Conservation (phyloP, 257 asterid genomes). For the Przewalskia tangutica region DNA sequence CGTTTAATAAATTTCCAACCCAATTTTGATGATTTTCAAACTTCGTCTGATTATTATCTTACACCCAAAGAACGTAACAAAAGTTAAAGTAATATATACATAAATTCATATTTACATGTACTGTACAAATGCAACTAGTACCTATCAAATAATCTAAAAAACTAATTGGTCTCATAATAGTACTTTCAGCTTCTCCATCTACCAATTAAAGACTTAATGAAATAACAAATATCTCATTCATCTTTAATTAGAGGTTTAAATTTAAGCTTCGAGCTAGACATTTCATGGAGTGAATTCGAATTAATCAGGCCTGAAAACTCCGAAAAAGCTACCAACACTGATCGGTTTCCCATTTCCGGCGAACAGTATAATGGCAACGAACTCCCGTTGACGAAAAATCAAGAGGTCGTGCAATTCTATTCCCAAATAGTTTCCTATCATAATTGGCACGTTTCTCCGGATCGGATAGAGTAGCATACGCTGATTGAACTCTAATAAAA, state of each 20-base stretch:
- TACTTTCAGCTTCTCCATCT: not conserved
- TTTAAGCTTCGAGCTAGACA: no score
- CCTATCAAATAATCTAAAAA: not conserved
- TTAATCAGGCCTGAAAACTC: not conserved
- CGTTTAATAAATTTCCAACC: no score
- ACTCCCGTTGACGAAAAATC: slow-evolving; percentile 8
- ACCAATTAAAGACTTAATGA: no score
- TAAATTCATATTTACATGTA: not conserved
- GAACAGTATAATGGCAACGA: slow-evolving; percentile 12
- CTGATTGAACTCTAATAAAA: slow-evolving; percentile 67
- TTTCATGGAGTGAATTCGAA: not conserved
- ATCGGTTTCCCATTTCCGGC: slow-evolving; percentile 81
- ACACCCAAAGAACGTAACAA: not conserved
- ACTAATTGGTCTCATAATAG: not conserved
- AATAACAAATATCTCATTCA: no score
- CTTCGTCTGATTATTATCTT: not conserved
- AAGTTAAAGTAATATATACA: not conserved
- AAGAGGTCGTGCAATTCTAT: slow-evolving; percentile 12
- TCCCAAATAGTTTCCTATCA: slow-evolving; percentile 34
- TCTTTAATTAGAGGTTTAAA: no score
- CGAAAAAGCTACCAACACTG: slow-evolving; percentile 65
- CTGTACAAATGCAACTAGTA: not conserved
- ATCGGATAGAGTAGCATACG: slow-evolving; percentile 67
- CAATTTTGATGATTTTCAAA: not conserved
- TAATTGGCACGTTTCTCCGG: slow-evolving; percentile 63